Conservation (phyloP, 1,139 yeast genomes). For the Suhomyces bribrorum region DNA sequence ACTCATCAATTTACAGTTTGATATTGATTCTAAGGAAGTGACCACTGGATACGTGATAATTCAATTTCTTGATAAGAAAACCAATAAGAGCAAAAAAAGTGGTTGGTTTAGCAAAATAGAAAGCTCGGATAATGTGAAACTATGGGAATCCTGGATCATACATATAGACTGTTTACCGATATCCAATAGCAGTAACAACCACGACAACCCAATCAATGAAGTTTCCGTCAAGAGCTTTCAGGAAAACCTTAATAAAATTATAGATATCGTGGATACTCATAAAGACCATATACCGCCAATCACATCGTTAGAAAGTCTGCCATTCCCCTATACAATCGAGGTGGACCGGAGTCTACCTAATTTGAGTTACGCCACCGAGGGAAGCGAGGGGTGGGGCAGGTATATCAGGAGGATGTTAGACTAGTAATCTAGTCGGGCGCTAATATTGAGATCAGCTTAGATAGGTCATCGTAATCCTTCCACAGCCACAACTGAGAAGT, state of each 20-base stretch:
- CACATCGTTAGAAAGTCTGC: constrained; percentile 62
- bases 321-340: constrained; percentile 59
- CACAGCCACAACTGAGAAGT: too few species aligned
- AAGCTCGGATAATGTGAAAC: constrained; percentile 23
- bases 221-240: constrained; percentile 42
- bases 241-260: constrained; percentile 45
- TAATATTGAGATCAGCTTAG: constrained; percentile 49
- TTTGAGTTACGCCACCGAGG: constrained; percentile 11
- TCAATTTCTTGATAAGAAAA: constrained; percentile 30
- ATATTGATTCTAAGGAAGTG: constrained; percentile 7
- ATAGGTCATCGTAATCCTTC: constrained; percentile 18
- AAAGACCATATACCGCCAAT: constrained; percentile 76
- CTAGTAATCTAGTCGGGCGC: constrained; percentile 45
- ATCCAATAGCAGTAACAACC: constrained; percentile 8
- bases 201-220: constrained; percentile 18
- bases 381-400: constrained; percentile 49
- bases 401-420: constrained; percentile 50
- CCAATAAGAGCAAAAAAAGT: constrained; percentile 33
- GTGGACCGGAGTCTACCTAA: constrained; percentile 20
- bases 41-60: constrained; percentile 23
- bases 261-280: constrained; percentile 53
- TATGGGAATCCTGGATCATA: constrained; percentile 50
- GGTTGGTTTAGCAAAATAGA: constrained; percentile 46
- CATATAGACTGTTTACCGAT: constrained; percentile 38
- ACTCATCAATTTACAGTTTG: constrained; percentile 34